Evolutionary conservation across 169 alveolate species (phyloP), one percentile per base, ranked within the genome.

Genomic region (Plasmodium gonderi): DNA sequence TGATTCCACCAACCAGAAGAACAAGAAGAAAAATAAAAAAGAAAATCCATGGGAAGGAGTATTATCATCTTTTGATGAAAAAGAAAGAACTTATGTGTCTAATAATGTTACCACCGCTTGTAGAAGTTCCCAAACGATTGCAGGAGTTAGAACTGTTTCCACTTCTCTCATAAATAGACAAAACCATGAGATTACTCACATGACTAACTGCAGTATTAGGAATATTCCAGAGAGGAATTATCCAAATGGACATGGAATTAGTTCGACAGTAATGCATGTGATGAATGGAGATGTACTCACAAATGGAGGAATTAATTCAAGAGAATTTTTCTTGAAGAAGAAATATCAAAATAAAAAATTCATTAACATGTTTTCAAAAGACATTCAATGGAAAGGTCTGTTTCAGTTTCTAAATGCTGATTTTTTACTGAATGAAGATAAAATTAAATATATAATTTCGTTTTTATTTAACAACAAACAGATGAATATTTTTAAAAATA

Each of bases 331-430:
- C 20, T n/a, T 85, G 20, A 72, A 85, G 64, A 80, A 40, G 65
- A 80, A 80, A 36, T 80, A 80, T 29, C 31, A 65, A 17, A 38
- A 85, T 77, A 54, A 74, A 85, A 85, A 85, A 85, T 54, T 85
- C 17, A 20, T 85, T 4, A 72, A 85, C 31, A 29, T 85, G 78
- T 85, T 72, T 85, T 85, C 92, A 29, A 85, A 85, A 65, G 87
- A 85, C 5, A 5, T 74, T 42, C 40, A 20, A 23, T 74, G 64
- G 45, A 85, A 54, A 44, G 47, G 92, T 0, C 78, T 85, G 20
- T 85, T 85, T 64, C 77, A 85, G 6, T 85, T 49, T 85, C 17
- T 85, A 74, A 85, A 85, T 64, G 87, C 87, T 42, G 92, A 85
- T 26, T 51, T 74, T n/a, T 31, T 85, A 12, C 65, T 85, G 20